Evolutionary conservation across 192 early-diverging fungal genomes (phyloP).

Genomic region (Entophlyctis luteolus): DNA sequence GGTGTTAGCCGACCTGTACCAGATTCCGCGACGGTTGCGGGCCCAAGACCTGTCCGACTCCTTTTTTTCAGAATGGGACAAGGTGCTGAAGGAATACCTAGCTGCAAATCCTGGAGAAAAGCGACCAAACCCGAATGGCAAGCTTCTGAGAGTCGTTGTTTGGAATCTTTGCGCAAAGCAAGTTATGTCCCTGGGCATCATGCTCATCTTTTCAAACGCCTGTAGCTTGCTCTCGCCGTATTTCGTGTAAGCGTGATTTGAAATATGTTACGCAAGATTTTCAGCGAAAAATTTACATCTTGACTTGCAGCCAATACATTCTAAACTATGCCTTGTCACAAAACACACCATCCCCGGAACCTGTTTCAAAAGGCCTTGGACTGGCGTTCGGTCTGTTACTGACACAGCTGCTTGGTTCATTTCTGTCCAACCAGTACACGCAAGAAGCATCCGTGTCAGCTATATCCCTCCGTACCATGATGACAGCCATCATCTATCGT

Average conservation of each 20-base stretch:
- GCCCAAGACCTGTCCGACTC: conserved; percentile 25
- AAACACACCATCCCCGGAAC: not conserved
- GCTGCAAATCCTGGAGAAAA: not conserved
- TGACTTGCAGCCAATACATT: conserved; percentile 43
- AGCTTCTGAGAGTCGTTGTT: conserved; percentile 13
- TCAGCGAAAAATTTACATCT: no score
- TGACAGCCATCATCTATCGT: conserved; percentile 55
- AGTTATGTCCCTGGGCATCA: not conserved
- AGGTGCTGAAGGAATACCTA: not conserved
- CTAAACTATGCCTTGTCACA: conserved; percentile 13
- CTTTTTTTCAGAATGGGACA: conserved; percentile 37
- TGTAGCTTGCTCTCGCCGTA: conserved; percentile 27
- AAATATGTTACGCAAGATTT: no score
- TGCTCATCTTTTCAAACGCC: conserved; percentile 26
- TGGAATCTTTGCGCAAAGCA: conserved; percentile 7
- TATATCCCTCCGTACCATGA: conserved; percentile 45
- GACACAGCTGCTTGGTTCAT: conserved; percentile 19
- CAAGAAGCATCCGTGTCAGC: conserved; percentile 32
- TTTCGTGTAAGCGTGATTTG: conserved; percentile 24
- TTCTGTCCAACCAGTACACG: conserved; percentile 39
- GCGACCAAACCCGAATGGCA: conserved; percentile 13
- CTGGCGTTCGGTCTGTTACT: conserved; percentile 18
- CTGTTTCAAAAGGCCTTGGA: conserved; percentile 1
- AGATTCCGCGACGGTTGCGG: conserved; percentile 30
- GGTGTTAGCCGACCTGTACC: conserved; percentile 57